Evolutionary conservation across 75 land plant genomes (phyloP).

Genomic region (Selaginella moellendorffii): DNA sequence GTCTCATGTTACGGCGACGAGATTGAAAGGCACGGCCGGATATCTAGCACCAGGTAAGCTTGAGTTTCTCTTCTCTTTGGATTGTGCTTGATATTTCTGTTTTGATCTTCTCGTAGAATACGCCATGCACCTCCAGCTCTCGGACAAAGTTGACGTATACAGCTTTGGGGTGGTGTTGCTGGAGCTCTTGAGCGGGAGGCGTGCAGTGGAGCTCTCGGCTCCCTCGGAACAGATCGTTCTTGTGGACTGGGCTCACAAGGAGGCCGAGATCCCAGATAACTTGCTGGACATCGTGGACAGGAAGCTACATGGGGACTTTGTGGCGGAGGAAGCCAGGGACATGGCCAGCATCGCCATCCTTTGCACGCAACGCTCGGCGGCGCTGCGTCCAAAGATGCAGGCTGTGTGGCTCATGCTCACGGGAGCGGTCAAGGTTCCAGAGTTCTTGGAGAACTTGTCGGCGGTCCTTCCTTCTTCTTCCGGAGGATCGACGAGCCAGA

Average conservation of each 20-base stretch:
- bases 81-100: not conserved
- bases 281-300: not conserved
- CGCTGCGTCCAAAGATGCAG: not conserved
- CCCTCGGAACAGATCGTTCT: too few relatives aligned
- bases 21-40: not conserved
- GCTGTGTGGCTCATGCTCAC: not conserved
- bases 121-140: too few relatives aligned
- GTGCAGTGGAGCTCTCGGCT: not conserved
- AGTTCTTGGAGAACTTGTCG: too few relatives aligned
- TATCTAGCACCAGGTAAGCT: not conserved
- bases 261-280: not conserved
- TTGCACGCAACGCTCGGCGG: not conserved
- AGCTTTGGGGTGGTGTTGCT: conserved; percentile 2
- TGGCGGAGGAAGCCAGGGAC: not conserved
- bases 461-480: too few relatives aligned
- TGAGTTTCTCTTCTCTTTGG: not conserved
- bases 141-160: not conserved
- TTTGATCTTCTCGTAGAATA: not conserved
- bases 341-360: not conserved
- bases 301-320: not conserved
- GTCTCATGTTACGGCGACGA: not conserved
- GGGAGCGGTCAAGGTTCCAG: not conserved
- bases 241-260: not conserved
- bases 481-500: too few relatives aligned
- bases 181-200: not conserved